Percentiles rank a stretch among this genome's conserved stretches.
Conservation (phyloP, 2,329 filamentous ascomycete genomes). For the Amauroascus verrucosus region DNA sequence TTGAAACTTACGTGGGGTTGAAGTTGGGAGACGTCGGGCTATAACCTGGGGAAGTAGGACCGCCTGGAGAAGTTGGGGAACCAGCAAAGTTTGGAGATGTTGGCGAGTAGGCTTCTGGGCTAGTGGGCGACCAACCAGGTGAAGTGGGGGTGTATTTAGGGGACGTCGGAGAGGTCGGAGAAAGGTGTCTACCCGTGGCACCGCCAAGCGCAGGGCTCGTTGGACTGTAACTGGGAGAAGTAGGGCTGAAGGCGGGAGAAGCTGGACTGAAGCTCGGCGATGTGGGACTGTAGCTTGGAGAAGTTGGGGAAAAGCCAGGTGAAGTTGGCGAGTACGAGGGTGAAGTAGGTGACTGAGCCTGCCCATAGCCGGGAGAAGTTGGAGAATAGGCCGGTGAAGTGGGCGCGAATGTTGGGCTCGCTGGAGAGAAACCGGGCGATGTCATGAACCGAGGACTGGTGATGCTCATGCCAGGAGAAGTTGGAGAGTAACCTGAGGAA, state of each 20-base stretch:
- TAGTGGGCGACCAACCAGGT: constrained; percentile 41
- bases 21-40: constrained; percentile 37
- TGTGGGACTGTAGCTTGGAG: constrained; percentile 51
- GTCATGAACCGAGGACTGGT: constrained; percentile 48
- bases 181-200: constrained; percentile 31
- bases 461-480: constrained; percentile 55
- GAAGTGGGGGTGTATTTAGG: constrained; percentile 49
- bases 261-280: constrained; percentile 47
- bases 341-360: constrained; percentile 56
- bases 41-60: constrained; percentile 35
- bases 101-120: constrained; percentile 42
- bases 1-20: constrained; percentile 33
- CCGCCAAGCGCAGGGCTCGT: constrained; percentile 42
- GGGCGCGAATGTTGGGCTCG: constrained; percentile 44
- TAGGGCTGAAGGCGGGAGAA: constrained; percentile 45
- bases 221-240: constrained; percentile 49
- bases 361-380: constrained; percentile 41
- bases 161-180: constrained; percentile 40
- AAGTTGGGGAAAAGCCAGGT: constrained; percentile 48
- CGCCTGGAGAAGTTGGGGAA: constrained; percentile 35
- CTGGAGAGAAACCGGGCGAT: constrained; percentile 45
- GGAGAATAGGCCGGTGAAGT: constrained; percentile 56
- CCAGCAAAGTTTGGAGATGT: constrained; percentile 41
- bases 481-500: constrained; percentile 58
- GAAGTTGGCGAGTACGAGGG: constrained; percentile 46